Conservation (phyloP, 2,329 filamentous ascomycete species). For the Parafenestella ontariensis region DNA sequence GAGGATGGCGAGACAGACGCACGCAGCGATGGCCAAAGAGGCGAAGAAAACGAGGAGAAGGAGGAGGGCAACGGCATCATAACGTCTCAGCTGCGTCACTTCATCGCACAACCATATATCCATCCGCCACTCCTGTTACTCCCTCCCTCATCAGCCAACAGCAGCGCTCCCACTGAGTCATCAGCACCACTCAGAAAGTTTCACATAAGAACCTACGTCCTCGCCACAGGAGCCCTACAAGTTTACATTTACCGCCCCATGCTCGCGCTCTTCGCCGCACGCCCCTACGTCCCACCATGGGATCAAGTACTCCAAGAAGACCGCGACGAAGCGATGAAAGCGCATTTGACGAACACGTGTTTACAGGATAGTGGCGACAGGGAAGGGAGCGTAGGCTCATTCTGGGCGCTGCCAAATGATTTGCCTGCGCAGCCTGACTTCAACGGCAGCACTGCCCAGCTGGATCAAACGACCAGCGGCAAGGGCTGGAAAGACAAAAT, state of each 20-base stretch:
- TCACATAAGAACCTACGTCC: slow-evolving; percentile 90
- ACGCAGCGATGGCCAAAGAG: slow-evolving; percentile 39
- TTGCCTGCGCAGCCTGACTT: slow-evolving; percentile 23
- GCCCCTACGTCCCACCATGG: slow-evolving; percentile 73
- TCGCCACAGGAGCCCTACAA: slow-evolving; percentile 77
- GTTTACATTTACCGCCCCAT: slow-evolving; percentile 89
- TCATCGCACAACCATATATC: slow-evolving; percentile 95
- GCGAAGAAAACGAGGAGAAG: slow-evolving; percentile 36
- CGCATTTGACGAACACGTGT: slow-evolving; percentile 95
- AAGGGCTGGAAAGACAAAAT: slow-evolving; percentile 64
- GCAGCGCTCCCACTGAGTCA: not conserved
- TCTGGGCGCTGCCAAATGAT: slow-evolving; percentile 70
- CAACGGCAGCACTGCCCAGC: not conserved
- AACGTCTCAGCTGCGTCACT: slow-evolving; percentile 91
- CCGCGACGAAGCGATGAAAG: slow-evolving; percentile 61
- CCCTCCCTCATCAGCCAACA: slow-evolving; percentile 22
- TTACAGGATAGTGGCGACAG: slow-evolving; percentile 69
- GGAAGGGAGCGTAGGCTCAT: slow-evolving; percentile 73
- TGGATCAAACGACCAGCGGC: not conserved
- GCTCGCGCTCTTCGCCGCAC: slow-evolving; percentile 89
- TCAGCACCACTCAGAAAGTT: slow-evolving; percentile 72
- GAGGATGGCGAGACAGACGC: slow-evolving; percentile 49
- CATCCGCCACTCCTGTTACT: slow-evolving; percentile 80
- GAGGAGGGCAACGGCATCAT: slow-evolving; percentile 65
- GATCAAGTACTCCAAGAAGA: slow-evolving; percentile 21